Evolutionary conservation across 2,329 filamentous ascomycete species (phyloP).

Genomic region (Xylaria sp.): DNA sequence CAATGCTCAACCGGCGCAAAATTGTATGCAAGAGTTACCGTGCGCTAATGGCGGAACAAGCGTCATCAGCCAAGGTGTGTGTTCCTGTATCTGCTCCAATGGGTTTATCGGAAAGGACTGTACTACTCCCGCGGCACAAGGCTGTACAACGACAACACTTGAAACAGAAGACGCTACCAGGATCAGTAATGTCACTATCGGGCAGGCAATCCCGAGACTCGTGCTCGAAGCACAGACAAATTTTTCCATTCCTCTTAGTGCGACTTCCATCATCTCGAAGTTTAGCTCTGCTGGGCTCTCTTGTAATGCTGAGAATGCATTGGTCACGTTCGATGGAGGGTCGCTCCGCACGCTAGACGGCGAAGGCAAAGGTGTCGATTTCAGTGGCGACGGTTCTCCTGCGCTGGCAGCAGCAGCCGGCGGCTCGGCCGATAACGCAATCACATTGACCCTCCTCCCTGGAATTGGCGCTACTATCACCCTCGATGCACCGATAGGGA

Average conservation of each 20-base stretch:
- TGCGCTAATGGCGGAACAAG: slow-evolving; percentile 87
- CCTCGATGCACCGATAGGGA: slow-evolving; percentile 41
- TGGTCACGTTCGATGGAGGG: slow-evolving; percentile 82
- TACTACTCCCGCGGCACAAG: slow-evolving; percentile 58
- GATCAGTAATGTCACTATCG: slow-evolving; percentile 79
- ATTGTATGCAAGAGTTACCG: slow-evolving; percentile 69
- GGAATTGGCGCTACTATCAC: slow-evolving; percentile 52
- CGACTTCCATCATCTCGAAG: slow-evolving; percentile 75
- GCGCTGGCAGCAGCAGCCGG: slow-evolving; percentile 41
- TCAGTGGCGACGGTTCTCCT: slow-evolving; percentile 40
- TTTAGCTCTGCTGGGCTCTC: slow-evolving; percentile 81
- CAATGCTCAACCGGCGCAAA: slow-evolving; percentile 53
- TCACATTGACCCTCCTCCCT: slow-evolving; percentile 51
- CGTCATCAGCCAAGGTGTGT: slow-evolving; percentile 73
- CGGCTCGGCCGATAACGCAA: slow-evolving; percentile 47
- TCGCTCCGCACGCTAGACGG: slow-evolving; percentile 52
- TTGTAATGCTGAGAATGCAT: slow-evolving; percentile 85
- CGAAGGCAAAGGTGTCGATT: slow-evolving; percentile 45
- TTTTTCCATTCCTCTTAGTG: slow-evolving; percentile 81
- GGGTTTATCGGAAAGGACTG: slow-evolving; percentile 78
- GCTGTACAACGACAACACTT: slow-evolving; percentile 63
- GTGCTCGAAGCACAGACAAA: slow-evolving; percentile 72
- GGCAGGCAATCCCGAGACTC: slow-evolving; percentile 79
- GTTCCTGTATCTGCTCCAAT: slow-evolving; percentile 88
- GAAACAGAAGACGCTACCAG: slow-evolving; percentile 55